Evolutionary conservation across 495 filamentous ascomycete genomes (phyloP).

Genomic region (Paragyromitra xinjiangensis): DNA sequence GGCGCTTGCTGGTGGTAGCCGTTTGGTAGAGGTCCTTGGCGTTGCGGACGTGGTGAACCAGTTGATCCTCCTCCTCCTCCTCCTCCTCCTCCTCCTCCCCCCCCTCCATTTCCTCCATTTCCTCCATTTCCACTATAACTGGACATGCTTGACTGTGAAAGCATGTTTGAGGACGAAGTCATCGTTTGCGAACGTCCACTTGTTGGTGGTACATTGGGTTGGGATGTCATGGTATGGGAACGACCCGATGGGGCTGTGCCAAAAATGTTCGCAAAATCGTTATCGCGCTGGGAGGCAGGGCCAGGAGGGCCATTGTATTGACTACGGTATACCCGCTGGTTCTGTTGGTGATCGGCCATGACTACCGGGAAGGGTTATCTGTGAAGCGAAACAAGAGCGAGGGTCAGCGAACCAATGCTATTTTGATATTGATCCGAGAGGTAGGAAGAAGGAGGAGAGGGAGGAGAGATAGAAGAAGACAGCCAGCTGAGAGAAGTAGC

Average conservation of each 20-base stretch:
- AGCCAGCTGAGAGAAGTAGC: conserved; percentile 28
- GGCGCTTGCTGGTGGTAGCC: conserved; percentile 60
- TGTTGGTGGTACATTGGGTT: conserved; percentile 64
- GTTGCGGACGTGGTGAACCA: conserved; percentile 52
- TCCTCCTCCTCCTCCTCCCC: conserved; percentile 5
- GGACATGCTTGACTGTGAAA: conserved; percentile 44
- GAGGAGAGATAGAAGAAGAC: conserved; percentile 6
- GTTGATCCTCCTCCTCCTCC: conserved; percentile 19
- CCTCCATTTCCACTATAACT: conserved; percentile 3
- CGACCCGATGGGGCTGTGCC: conserved; percentile 85
- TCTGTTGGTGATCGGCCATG: conserved; percentile 54
- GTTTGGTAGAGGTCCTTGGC: conserved; percentile 59
- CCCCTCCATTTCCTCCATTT: conserved; percentile 4
- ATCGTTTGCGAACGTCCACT: conserved; percentile 84
- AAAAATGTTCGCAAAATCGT: conserved; percentile 96
- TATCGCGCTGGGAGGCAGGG: conserved; percentile 77
- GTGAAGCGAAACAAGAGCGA: conserved; percentile 21
- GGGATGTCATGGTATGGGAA: conserved; percentile 84
- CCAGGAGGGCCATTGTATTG: conserved; percentile 47
- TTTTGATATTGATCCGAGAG: conserved; percentile 5
- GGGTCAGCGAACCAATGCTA: conserved; percentile 36
- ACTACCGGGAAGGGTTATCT: conserved; percentile 49
- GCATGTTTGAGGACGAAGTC: conserved; percentile 65
- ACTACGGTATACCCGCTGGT: conserved; percentile 51
- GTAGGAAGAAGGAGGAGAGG: background rate